Evolutionary conservation across 1,284 basidiomycete genomes (phyloP).

Genomic region (Schizophyllum amplum): DNA sequence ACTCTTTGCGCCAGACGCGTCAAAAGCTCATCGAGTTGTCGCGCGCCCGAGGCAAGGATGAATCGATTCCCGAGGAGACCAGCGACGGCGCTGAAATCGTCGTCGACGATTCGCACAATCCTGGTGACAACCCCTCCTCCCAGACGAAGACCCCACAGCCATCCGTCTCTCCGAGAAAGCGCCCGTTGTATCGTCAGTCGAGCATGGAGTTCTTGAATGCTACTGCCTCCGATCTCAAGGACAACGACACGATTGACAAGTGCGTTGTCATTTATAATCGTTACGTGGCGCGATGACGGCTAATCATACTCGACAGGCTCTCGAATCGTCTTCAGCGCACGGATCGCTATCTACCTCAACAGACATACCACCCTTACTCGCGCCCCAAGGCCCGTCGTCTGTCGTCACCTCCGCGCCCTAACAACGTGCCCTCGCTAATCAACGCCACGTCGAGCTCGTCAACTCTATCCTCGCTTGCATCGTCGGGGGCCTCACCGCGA

Average conservation of each 20-base stretch:
- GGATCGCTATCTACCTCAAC: slow-evolving; percentile 44
- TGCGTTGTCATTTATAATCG: slow-evolving; percentile 35
- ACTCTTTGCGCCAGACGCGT: slow-evolving; percentile 70
- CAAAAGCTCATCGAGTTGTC: slow-evolving; percentile 70
- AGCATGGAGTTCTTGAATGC: slow-evolving; percentile 76
- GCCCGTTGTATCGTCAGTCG: slow-evolving; percentile 67
- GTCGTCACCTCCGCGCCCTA: slow-evolving; percentile 29
- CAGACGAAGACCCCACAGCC: slow-evolving; percentile 31
- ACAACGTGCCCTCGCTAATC: slow-evolving; percentile 31
- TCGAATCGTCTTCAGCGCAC: slow-evolving; percentile 61
- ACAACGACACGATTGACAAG: slow-evolving; percentile 43
- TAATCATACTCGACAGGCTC: slow-evolving; percentile 33
- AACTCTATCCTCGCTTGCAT: slow-evolving; percentile 46
- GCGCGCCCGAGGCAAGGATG: slow-evolving; percentile 52
- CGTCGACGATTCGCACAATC: slow-evolving; percentile 17
- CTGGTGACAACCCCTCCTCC: slow-evolving; percentile 24
- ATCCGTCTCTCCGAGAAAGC: slow-evolving; percentile 22
- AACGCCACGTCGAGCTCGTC: slow-evolving; percentile 57
- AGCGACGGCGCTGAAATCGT: slow-evolving; percentile 22
- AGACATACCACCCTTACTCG: slow-evolving; percentile 53
- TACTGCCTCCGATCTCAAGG: slow-evolving; percentile 35
- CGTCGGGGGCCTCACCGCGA: slow-evolving; percentile 5
- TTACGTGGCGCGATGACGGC: slow-evolving; percentile 3
- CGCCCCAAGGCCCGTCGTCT: slow-evolving; percentile 28
- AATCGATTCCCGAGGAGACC: slow-evolving; percentile 29